Evolutionary conservation across 140 eudicot species (phyloP).

Genomic region (Bidens hawaiensis): DNA sequence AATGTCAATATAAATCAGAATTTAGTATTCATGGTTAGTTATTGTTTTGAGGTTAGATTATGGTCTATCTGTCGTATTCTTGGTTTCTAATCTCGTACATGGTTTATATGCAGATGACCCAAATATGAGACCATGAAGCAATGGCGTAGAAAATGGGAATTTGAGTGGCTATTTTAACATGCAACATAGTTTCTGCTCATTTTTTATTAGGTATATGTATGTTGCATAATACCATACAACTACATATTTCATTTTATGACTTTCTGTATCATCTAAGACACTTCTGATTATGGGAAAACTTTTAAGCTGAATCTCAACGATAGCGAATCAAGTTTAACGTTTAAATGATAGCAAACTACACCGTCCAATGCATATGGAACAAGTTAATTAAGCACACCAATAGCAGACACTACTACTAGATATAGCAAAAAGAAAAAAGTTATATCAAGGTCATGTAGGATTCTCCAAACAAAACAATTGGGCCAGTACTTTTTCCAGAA

Average conservation of each 20-base stretch:
- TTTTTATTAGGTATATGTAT: constrained; percentile 22
- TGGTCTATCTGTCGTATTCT: neutral
- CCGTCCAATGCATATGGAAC: constrained; percentile 1
- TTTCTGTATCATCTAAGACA: constrained; percentile 1
- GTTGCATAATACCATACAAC: constrained; percentile 25
- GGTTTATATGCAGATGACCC: constrained; percentile 25
- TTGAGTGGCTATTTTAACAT: constrained; percentile 23
- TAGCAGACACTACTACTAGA: neutral
- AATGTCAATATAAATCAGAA: neutral
- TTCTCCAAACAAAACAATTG: neutral
- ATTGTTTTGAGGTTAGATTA: neutral
- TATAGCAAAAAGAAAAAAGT: neutral
- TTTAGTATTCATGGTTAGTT: neutral
- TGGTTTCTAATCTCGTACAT: constrained; percentile 13
- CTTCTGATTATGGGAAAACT: neutral
- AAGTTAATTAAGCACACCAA: neutral
- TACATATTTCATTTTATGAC: constrained; percentile 8
- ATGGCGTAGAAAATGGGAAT: constrained; percentile 23
- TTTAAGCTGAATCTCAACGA: neutral
- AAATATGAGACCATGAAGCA: constrained; percentile 23
- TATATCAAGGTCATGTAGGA: neutral
- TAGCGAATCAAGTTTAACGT: neutral
- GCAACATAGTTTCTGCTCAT: constrained; percentile 22
- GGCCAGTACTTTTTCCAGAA: neutral
- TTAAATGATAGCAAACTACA: neutral